A percentile compares a stretch with the other conserved stretches of the same genome.
phyloP scores from a whole-genome alignment of 129 eudicot genomes.

The Pittosporum tobira region DNA sequence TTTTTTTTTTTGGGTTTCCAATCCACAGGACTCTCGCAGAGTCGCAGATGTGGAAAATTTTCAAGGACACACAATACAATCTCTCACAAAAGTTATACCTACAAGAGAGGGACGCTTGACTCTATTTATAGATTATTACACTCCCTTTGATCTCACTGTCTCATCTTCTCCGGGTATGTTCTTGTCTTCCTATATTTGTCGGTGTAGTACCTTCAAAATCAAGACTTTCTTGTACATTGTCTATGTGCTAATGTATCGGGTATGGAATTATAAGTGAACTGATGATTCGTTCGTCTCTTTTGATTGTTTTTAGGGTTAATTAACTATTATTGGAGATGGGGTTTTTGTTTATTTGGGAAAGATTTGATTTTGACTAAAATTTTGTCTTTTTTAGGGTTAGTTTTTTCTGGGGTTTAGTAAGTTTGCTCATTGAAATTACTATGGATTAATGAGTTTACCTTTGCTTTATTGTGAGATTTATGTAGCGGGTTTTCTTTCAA shows the following conservation, averaged over 20 bases:
- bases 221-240: too few relatives aligned
- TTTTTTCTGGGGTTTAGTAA: background rate
- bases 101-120: too few relatives aligned
- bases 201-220: too few relatives aligned
- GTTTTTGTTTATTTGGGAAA: conserved; percentile 4
- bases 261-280: background rate
- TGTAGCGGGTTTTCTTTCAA: background rate
- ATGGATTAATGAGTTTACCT: background rate
- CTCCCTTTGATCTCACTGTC: conserved; percentile 6
- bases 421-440: background rate
- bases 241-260: background rate
- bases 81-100: too few relatives aligned
- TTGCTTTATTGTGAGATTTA: background rate
- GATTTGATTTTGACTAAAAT: background rate
- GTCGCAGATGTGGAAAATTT: too few relatives aligned
- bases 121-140: too few relatives aligned
- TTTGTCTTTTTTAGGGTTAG: conserved; percentile 3
- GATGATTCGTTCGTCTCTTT: background rate
- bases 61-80: too few relatives aligned
- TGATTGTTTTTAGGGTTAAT: background rate
- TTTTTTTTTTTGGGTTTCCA: too few relatives aligned
- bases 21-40: too few relatives aligned
- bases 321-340: conserved; percentile 4
- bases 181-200: background rate
- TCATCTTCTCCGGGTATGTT: conserved; percentile 6